Conservation (phyloP, 192 early-diverging fungal species). For the Physocladia obscura region DNA sequence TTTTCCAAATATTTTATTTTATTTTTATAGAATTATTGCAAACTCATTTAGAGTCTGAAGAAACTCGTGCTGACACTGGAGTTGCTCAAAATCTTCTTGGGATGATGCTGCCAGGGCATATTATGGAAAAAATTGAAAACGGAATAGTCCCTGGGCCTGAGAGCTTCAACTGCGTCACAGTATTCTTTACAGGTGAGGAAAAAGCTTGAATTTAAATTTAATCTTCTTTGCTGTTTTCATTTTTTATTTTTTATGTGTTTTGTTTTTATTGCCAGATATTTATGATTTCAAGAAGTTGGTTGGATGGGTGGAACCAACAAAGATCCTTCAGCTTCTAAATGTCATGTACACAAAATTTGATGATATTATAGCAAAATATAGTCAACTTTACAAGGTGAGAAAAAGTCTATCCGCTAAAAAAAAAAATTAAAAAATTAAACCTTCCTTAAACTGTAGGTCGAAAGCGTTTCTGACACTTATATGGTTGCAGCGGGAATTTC, state of each 20-base stretch:
- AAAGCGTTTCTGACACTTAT: conserved; percentile 31
- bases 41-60: conserved; percentile 23
- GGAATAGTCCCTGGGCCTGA: conserved; percentile 23
- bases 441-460: conserved; percentile 10
- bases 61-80: conserved; percentile 18
- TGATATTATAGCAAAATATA: conserved; percentile 21
- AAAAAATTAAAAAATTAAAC: not conserved
- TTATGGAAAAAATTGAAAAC: conserved; percentile 29
- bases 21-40: conserved; percentile 11
- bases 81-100: conserved; percentile 24
- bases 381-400: conserved; percentile 23
- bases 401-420: not conserved
- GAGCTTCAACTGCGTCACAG: conserved; percentile 8
- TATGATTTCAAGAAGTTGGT: conserved; percentile 23
- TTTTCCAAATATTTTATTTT: not conserved
- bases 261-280: conserved; percentile 18
- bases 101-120: conserved; percentile 29
- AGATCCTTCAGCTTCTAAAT: conserved; percentile 26
- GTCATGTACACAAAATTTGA: conserved; percentile 28
- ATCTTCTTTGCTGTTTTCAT: not conserved
- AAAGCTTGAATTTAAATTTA: not conserved
- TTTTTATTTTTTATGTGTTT: not conserved
- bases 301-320: conserved; percentile 1
- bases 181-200: conserved; percentile 25
- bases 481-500: conserved; percentile 29